Evolutionary conservation across 2,329 filamentous ascomycete genomes (phyloP), one percentile per base, ranked within the genome.

Genomic region (Fusarium sp.): DNA sequence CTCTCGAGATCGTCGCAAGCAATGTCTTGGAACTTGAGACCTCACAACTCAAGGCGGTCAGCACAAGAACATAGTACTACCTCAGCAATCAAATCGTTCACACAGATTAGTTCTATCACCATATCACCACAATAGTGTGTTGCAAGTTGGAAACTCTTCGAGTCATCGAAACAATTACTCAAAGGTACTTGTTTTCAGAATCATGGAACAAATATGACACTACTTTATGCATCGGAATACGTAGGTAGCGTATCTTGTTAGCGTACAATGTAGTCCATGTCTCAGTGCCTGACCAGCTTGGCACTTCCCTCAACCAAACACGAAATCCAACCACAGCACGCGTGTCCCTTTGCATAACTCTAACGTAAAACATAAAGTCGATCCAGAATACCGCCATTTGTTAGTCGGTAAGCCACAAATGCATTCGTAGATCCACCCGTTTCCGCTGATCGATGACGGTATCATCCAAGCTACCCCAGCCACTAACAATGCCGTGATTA

Each of bases 391-490:
- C 12, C 18, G 26, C 28, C 28, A 10, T 45, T 31, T 45, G 30
- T 28, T 45, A 15, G 42, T 31, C 42, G 4, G 8, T n/a, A 30
- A 44, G 41, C 47, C 47, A 50, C 47, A 15, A 50, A 30, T 50
- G 6, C 12, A n/a, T 38, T 15, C 23, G 9, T 46, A 34, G 47
- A 42, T 59, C 45, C 38, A 36, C 45, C 23, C 23, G 47, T 13
- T 50, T 50, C 13, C 36, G 18, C 30, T 37, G 40, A 53, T 65
- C 53, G 8, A 65, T 65, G 53, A 65, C 60, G 53, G 44, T 44
- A 18, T 20, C 36, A 40, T 55, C 15, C n/a, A 23, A 18, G 33
- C 8, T 31, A 31, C 12, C 20, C 50, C 26, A 53, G 60, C 60
- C 53, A 49, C 60, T 34, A 20, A 53, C 20, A 26, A 5, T 38